Evolutionary conservation across 2,329 filamentous ascomycete genomes (phyloP), one percentile per base, ranked within the genome.

Genomic region (Fusarium sp.): DNA sequence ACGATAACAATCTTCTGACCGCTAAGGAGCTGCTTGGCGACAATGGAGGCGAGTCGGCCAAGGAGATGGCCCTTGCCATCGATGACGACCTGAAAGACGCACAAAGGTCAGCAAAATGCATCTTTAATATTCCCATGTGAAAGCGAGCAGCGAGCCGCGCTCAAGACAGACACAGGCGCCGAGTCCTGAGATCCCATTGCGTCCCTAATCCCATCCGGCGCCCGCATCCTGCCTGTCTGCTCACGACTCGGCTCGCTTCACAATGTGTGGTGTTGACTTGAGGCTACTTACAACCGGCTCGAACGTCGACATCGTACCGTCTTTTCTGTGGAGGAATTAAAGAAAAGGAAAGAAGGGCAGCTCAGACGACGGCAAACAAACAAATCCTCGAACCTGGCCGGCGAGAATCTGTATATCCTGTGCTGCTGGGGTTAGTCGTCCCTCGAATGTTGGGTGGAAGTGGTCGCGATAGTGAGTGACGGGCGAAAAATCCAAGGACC

Each of bases 1-100:
- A 99, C 96, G 79, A 99, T 89, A 81, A 98, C 95, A 84, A 99
- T 97, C 93, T 98, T 98, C 90, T 98, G 95, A 84, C 95, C 95
- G 87, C 92, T 97, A 80, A 98, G 93, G 82, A 98, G 92, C 90
- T 98, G 95, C 93, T 98, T 98, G 85, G 95, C 95, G 82, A 98
- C 94, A 83, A 94, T 97, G 85, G 91, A 94, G 88, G 95, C 95
- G 85, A 99, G 92, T 86, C 96, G 95, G 90, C 96, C 96, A 86
- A 99, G 94, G 85, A 99, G 93, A 88, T 99, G 96, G 88, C 96
- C 96, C 92, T 99, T 99, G 94, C 95, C 96, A 92, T 99, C 96
- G 85, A 99, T 97, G 89, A 98, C 93, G 89, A 98, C 92, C 94
- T 97, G 72, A 66, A 68, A 75, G 56, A 64, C 52, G 57, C 64